phyloP scores from a whole-genome alignment of 2,329 filamentous ascomycete species.

The Trichoderma guizhouense region DNA sequence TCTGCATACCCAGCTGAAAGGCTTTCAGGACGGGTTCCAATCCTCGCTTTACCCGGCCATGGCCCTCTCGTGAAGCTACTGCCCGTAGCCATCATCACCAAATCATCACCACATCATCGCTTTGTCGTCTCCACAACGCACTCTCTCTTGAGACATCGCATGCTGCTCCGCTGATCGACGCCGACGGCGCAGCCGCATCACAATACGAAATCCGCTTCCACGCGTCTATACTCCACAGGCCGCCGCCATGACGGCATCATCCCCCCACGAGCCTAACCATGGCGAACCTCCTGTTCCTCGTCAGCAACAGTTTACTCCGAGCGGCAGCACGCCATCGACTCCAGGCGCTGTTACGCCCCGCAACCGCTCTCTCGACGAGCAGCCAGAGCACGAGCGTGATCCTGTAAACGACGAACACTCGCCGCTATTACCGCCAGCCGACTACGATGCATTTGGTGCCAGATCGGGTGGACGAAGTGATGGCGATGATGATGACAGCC shows the following conservation, averaged over 20 bases:
- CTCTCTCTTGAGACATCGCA: neutral
- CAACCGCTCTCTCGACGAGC: constrained; percentile 22
- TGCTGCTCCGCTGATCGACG: neutral
- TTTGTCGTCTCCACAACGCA: neutral
- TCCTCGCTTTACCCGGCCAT: neutral
- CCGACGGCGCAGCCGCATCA: neutral
- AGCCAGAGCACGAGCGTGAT: constrained; percentile 18
- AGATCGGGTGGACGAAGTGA: constrained; percentile 17
- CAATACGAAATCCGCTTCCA: neutral
- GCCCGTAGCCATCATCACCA: neutral
- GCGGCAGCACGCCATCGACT: constrained; percentile 12
- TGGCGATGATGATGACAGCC: constrained; percentile 30
- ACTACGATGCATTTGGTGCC: neutral
- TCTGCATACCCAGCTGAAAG: neutral
- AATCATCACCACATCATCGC: neutral
- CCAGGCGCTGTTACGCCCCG: constrained; percentile 7
- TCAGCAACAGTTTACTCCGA: neutral
- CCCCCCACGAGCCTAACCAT: neutral
- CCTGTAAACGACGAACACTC: constrained; percentile 28
- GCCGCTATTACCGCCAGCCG: constrained; percentile 28
- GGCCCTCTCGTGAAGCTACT: constrained; percentile 11
- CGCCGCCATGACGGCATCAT: constrained; percentile 13
- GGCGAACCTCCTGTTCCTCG: neutral
- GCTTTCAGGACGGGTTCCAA: neutral
- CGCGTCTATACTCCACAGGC: neutral